Evolutionary conservation across 2,329 filamentous ascomycete genomes (phyloP).

Genomic region (Pseudocercospora pini-densiflorae): DNA sequence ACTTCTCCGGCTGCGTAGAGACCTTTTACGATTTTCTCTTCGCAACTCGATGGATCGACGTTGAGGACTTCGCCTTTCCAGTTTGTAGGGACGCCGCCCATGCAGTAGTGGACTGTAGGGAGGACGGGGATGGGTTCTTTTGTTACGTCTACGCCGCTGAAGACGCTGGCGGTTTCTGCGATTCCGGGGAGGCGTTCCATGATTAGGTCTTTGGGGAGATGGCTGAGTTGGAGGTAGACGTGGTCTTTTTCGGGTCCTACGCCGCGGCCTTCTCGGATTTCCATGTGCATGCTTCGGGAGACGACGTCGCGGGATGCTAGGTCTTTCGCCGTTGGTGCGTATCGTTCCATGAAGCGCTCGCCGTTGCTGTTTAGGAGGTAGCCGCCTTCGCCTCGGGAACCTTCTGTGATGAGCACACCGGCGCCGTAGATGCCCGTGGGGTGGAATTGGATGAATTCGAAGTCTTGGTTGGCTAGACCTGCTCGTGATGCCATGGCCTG

Average conservation of each 20-base stretch:
- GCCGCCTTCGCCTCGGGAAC: slow-evolving; percentile 55
- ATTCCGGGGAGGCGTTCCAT: slow-evolving; percentile 55
- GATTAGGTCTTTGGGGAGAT: slow-evolving; percentile 53
- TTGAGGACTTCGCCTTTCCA: slow-evolving; percentile 54
- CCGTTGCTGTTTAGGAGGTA: slow-evolving; percentile 55
- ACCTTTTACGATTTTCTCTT: slow-evolving; percentile 50
- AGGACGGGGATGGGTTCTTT: slow-evolving; percentile 55
- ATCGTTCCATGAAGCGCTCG: slow-evolving; percentile 58
- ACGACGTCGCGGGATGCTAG: slow-evolving; percentile 56
- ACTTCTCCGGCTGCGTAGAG: slow-evolving; percentile 56
- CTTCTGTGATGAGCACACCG: slow-evolving; percentile 56
- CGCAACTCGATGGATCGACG: slow-evolving; percentile 41
- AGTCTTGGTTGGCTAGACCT: slow-evolving; percentile 55
- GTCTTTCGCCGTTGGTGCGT: slow-evolving; percentile 56
- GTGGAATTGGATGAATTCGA: slow-evolving; percentile 59
- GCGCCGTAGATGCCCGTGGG: slow-evolving; percentile 57
- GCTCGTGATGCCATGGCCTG: slow-evolving; percentile 55
- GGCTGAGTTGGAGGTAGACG: slow-evolving; percentile 54
- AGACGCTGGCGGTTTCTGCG: slow-evolving; percentile 56
- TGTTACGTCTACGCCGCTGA: slow-evolving; percentile 56
- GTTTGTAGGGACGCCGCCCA: slow-evolving; percentile 57
- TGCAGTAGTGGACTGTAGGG: slow-evolving; percentile 58
- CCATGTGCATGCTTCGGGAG: slow-evolving; percentile 54
- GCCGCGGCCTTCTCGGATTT: slow-evolving; percentile 54
- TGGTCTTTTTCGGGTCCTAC: slow-evolving; percentile 53